Percentiles rank a stretch among this genome's conserved stretches.
Conservation (phyloP, 208 protist genomes). For the Wallacemonas collosoma region DNA sequence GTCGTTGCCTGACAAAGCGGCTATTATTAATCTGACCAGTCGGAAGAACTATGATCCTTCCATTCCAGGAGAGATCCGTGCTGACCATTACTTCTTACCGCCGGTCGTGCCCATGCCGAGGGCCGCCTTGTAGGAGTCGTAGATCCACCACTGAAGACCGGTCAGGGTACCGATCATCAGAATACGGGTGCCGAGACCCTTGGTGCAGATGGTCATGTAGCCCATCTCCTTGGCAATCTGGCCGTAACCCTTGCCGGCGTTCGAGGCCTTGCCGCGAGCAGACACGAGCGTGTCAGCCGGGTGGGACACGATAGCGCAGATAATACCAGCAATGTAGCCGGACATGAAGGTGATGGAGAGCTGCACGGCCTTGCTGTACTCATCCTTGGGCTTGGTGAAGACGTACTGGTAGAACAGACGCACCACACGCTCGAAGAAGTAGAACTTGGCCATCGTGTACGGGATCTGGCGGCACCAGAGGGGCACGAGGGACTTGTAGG, state of each 20-base stretch:
- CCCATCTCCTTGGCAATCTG: constrained; percentile 89
- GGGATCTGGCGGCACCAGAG: constrained; percentile 95
- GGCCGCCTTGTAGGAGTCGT: constrained; percentile 66
- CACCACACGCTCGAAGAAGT: constrained; percentile 90
- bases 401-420: constrained; percentile 89
- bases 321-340: constrained; percentile 95
- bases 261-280: constrained; percentile 86
- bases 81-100: constrained; percentile 35
- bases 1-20: background rate
- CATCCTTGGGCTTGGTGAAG: constrained; percentile 86
- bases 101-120: constrained; percentile 59
- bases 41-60: constrained; percentile 18
- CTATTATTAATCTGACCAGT: background rate
- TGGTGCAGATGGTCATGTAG: constrained; percentile 82
- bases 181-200: constrained; percentile 93
- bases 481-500: constrained; percentile 88
- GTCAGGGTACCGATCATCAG: constrained; percentile 98
- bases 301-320: constrained; percentile 96
- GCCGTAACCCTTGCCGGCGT: constrained; percentile 72
- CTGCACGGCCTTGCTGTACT: constrained; percentile 90
- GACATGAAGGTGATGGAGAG: constrained; percentile 92
- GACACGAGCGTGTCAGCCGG: constrained; percentile 95
- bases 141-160: constrained; percentile 97
- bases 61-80: background rate
- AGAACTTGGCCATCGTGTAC: constrained; percentile 97